Base-by-base conservation (phyloP, 345 rosid species). In the Camelina laxa region DNA sequence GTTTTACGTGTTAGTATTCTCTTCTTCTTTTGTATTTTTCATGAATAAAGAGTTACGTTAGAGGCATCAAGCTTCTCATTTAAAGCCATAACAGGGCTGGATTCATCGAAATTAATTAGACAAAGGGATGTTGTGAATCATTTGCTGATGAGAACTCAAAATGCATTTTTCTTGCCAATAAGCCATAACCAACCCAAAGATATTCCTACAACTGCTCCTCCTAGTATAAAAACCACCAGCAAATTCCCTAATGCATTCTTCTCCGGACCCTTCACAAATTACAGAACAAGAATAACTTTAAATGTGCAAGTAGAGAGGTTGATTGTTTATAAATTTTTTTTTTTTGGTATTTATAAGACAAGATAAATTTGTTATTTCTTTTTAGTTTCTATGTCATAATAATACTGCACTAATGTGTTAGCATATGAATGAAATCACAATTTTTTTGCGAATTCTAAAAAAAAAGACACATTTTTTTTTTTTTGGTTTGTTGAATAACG, bases 231-330 rank as follows among this genome's bases (percentile, higher is more conserved):
- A 11, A 89, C 33, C 49, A 92, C 96, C 16, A 89, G 89, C 74
- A 92, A 54, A 65, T 94, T 94, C 14, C 99, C 97, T 68, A 95
- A 48, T 0, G 97, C 99, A 76, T 95, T 95, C 74, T 89, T 88
- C 84, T 90, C 97, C 3, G 97, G 97, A 13, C 97, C 98, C 98
- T 89, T 53, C 77, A 81, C 60, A 74, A 71, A 0, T 33, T 6
- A 57, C 8, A 65, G 44, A 65, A 35, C 57, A 27, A 56, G 39
- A 65, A 36, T 33, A 7, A 27, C 30, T 27, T 27, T 33, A 20
- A 42, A 15, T 63, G 30, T 45, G 24, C 10, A 44, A 36, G 21
- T 24, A 24, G 21, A 21, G 45, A 8, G 38, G 16, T 35, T 47
- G 17, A 33, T 71, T 47, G 3, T 42, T 41, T 41, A 41, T 41